phyloP scores from a whole-genome alignment of 2,329 filamentous ascomycete species.

The Pseudophaeomoniella oleicola region DNA sequence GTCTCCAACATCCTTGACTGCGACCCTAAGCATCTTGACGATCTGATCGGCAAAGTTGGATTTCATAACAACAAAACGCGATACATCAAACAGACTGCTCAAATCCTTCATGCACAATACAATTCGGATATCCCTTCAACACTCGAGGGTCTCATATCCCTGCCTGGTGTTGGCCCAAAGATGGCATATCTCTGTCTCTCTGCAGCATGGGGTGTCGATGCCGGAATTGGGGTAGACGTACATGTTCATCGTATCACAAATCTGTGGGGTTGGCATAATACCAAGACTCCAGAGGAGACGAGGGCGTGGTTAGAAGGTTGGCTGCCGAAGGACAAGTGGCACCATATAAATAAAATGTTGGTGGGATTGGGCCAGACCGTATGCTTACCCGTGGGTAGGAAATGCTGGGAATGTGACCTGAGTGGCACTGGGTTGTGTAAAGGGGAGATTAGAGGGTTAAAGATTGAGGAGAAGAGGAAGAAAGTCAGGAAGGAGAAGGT shows the following conservation, averaged over 20 bases:
- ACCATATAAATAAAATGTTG: conserved; percentile 79
- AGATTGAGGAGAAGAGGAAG: conserved; percentile 40
- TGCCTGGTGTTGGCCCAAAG: conserved; percentile 84
- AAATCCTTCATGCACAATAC: conserved; percentile 57
- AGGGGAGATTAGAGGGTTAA: conserved; percentile 52
- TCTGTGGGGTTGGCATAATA: conserved; percentile 82
- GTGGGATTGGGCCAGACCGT: conserved; percentile 81
- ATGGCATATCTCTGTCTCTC: conserved; percentile 86
- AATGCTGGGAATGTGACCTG: conserved; percentile 76
- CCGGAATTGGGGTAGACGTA: conserved; percentile 85
- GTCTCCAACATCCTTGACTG: conserved; percentile 65
- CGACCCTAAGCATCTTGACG: conserved; percentile 50
- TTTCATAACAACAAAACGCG: conserved; percentile 94
- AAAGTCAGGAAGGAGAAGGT: background rate
- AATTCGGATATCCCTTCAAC: conserved; percentile 66
- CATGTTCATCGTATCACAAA: conserved; percentile 93
- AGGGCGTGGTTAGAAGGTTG: conserved; percentile 60
- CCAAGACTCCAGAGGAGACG: conserved; percentile 69
- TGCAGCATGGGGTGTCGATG: conserved; percentile 53
- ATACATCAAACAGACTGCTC: conserved; percentile 61
- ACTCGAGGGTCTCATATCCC: conserved; percentile 56
- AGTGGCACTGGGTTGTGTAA: conserved; percentile 63
- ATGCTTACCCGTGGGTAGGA: conserved; percentile 63
- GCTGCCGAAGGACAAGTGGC: conserved; percentile 75
- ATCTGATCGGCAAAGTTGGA: conserved; percentile 68